Conservation (phyloP, 176 grass and related monocot genomes). For the Carex parvula region DNA sequence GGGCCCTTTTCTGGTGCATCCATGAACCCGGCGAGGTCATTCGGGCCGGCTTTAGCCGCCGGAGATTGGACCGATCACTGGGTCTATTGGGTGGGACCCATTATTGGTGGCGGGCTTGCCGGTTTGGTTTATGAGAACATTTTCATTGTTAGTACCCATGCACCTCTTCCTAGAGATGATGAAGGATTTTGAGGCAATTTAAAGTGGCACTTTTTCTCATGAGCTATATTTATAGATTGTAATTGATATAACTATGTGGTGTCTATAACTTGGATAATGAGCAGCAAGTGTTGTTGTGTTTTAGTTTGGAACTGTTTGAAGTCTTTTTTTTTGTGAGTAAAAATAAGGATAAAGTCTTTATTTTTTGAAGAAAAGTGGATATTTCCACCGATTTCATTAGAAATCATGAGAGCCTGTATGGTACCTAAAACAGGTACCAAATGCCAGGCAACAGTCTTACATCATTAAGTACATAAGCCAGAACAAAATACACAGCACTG, state of each 20-base stretch:
- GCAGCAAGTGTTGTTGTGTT: not conserved
- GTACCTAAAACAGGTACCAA: no score
- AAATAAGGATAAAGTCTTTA: no score
- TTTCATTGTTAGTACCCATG: conserved; percentile 40
- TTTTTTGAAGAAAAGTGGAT: no score
- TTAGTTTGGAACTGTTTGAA: not conserved
- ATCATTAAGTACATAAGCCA: no score
- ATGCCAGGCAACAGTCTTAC: no score
- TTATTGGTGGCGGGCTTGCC: conserved; percentile 42
- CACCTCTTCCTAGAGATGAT: conserved; percentile 45
- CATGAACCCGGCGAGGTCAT: conserved; percentile 88
- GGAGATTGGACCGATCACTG: conserved; percentile 66
- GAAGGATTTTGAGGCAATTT: conserved; percentile 32
- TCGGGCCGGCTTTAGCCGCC: conserved; percentile 54
- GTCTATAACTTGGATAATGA: not conserved
- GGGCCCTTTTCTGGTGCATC: conserved; percentile 66
- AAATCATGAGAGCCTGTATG: no score
- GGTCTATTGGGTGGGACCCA: conserved; percentile 83
- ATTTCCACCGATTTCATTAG: no score
- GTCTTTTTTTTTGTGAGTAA: not conserved
- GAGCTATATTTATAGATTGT: not conserved
- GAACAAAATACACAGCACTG: no score
- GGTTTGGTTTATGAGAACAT: conserved; percentile 58
- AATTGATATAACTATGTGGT: not conserved
- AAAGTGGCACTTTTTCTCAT: not conserved